These are phyloP conservation scores for Sergeia podlipaevii DNA, from an alignment of 208 protist genomes.

Conservation along the genomic window DNA sequence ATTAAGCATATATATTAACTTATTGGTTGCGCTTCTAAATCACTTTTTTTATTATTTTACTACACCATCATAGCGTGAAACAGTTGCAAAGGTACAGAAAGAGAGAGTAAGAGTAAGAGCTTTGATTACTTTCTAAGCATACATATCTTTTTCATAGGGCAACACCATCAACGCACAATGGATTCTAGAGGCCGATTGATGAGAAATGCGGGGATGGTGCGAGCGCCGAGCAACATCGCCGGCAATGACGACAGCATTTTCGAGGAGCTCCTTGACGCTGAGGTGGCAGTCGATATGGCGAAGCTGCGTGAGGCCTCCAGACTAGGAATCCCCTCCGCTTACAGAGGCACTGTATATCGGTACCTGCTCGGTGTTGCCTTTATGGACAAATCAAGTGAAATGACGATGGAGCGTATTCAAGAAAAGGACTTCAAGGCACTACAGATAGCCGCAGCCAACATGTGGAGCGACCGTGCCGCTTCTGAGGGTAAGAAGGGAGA, in stretches of 20 bases:
- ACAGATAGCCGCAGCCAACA: constrained; percentile 26
- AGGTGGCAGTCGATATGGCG: constrained; percentile 57
- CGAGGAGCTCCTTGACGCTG: constrained; percentile 80
- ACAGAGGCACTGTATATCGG: constrained; percentile 77
- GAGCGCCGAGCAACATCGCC: too few relatives aligned
- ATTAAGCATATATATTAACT: too few relatives aligned
- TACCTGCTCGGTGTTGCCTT: constrained; percentile 77
- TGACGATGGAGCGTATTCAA: constrained; percentile 78
- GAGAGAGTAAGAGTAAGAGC: neutral
- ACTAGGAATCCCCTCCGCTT: constrained; percentile 54
- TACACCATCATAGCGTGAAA: too few relatives aligned
- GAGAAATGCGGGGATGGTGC: too few relatives aligned
- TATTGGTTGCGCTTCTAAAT: too few relatives aligned
- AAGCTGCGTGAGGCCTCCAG: constrained; percentile 77
- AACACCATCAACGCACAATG: too few relatives aligned
- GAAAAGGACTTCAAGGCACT: constrained; percentile 78
- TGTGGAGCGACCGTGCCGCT: constrained; percentile 16
- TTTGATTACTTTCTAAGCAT: too few relatives aligned
- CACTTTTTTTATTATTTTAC: neutral
- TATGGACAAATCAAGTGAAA: constrained; percentile 77
- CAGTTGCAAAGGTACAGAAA: neutral
- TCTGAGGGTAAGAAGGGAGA: constrained; percentile 4
- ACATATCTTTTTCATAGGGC: too few relatives aligned
- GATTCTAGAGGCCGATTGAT: too few relatives aligned
- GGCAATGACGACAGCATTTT: constrained; percentile 40